Percentiles rank a stretch among this genome's conserved stretches.
Evolutionary conservation across 2,329 filamentous ascomycete genomes (phyloP).

Genomic region (Penicillium sclerotigenum): DNA sequence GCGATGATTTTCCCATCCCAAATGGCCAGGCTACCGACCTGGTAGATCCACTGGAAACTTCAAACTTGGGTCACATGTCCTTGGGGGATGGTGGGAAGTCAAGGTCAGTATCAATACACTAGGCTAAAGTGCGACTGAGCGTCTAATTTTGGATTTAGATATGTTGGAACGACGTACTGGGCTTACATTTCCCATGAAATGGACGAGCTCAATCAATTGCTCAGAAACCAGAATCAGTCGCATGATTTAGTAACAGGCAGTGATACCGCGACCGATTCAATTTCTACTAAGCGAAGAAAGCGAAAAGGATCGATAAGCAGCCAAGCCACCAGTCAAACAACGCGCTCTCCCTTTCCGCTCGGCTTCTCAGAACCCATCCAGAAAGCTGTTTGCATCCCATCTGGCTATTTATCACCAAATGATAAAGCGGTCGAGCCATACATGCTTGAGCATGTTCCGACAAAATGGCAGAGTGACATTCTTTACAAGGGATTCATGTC

Average conservation of each 20-base stretch:
- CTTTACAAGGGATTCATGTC: conserved; percentile 48
- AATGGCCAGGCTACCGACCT: conserved; percentile 41
- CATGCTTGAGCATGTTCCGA: conserved; percentile 44
- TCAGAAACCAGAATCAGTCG: conserved; percentile 41
- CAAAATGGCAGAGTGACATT: conserved; percentile 46
- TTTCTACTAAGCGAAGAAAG: conserved; percentile 17
- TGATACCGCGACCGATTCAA: neutral
- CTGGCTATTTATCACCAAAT: conserved; percentile 34
- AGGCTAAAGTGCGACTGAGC: neutral
- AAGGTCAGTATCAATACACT: conserved; percentile 9
- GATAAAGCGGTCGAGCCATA: conserved; percentile 37
- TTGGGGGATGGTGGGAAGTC: conserved; percentile 44
- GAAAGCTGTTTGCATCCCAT: conserved; percentile 38
- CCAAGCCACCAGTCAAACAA: neutral
- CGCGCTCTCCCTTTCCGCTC: conserved; percentile 2
- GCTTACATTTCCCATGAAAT: conserved; percentile 47
- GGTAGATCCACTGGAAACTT: conserved; percentile 42
- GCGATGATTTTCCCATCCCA: conserved; percentile 45
- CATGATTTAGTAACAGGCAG: conserved; percentile 20
- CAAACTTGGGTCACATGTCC: conserved; percentile 44
- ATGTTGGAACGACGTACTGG: conserved; percentile 47
- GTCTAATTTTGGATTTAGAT: conserved; percentile 28
- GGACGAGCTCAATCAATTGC: conserved; percentile 44
- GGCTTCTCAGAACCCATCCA: conserved; percentile 24
- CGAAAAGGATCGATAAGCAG: conserved; percentile 23